phyloP scores from a whole-genome alignment of 495 filamentous ascomycete genomes.

The Penicillium roqueforti region DNA sequence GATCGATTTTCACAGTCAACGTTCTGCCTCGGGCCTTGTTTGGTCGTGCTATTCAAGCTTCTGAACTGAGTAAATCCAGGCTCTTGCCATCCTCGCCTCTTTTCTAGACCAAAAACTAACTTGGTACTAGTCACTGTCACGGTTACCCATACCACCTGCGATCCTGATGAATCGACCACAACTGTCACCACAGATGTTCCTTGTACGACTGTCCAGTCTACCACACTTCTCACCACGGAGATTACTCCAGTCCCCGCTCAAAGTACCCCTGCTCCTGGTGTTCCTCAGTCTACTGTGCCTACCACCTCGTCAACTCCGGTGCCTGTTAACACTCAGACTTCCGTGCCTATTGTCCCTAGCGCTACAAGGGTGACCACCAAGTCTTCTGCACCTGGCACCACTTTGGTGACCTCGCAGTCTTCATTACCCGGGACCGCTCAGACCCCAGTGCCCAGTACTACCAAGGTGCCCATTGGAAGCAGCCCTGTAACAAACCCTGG shows the following conservation, averaged over 20 bases:
- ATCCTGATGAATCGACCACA: background rate
- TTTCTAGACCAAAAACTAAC: background rate
- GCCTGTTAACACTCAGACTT: background rate
- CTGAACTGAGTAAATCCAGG: background rate
- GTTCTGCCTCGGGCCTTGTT: background rate
- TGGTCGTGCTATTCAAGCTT: background rate
- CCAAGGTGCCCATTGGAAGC: background rate
- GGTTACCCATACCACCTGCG: conserved; percentile 3
- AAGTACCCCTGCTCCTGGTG: background rate
- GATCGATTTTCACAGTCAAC: background rate
- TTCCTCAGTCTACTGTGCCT: background rate
- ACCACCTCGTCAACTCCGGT: background rate
- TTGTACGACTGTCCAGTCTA: conserved; percentile 7
- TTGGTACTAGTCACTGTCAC: conserved; percentile 15
- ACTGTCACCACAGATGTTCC: conserved; percentile 2
- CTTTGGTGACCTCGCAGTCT: background rate
- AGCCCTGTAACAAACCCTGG: background rate
- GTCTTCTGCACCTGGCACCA: background rate
- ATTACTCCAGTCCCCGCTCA: background rate
- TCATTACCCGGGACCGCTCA: background rate
- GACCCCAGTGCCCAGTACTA: background rate
- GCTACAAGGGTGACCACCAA: background rate
- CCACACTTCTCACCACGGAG: background rate
- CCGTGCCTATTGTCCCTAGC: background rate
- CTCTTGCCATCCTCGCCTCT: background rate